Evolutionary conservation across 1,284 basidiomycete species (phyloP).

Genomic region (Jaminaea rosea): DNA sequence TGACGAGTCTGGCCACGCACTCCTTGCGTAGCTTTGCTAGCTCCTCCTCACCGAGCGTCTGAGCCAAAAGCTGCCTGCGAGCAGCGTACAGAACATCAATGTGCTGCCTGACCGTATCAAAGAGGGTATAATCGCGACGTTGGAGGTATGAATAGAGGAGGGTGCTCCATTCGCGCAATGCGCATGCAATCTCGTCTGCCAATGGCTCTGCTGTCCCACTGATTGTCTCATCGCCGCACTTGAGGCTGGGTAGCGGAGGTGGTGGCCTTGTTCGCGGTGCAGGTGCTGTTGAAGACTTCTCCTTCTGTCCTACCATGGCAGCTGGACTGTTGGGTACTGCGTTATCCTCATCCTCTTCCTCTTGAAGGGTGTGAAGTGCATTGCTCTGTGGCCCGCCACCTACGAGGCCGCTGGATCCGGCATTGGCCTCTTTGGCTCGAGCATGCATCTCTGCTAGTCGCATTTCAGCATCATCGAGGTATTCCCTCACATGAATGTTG

Average conservation of each 20-base stretch:
- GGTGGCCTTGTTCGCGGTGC: slow-evolving; percentile 51
- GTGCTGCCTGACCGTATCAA: slow-evolving; percentile 75
- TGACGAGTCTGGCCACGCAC: slow-evolving; percentile 77
- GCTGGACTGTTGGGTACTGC: slow-evolving; percentile 19
- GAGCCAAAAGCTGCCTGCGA: slow-evolving; percentile 73
- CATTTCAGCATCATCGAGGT: slow-evolving; percentile 78
- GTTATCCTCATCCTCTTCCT: slow-evolving; percentile 19
- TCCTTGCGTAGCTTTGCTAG: slow-evolving; percentile 70
- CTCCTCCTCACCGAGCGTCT: slow-evolving; percentile 80
- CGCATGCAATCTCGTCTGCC: slow-evolving; percentile 93
- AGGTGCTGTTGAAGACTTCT: too few species aligned
- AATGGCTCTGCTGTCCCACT: slow-evolving; percentile 61
- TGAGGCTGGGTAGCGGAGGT: slow-evolving; percentile 83
- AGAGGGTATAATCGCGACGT: slow-evolving; percentile 77
- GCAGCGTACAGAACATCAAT: slow-evolving; percentile 85
- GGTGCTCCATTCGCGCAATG: slow-evolving; percentile 86
- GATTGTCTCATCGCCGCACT: slow-evolving; percentile 48
- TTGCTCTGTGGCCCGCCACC: slow-evolving; percentile 10
- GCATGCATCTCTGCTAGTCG: slow-evolving; percentile 62
- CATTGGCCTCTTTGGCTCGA: slow-evolving; percentile 16
- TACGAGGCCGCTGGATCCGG: too few species aligned
- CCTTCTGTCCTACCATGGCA: too few species aligned
- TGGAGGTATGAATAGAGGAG: slow-evolving; percentile 85
- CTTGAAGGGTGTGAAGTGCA: slow-evolving; percentile 27
- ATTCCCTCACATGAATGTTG: slow-evolving; percentile 78